phyloP scores from a whole-genome alignment of 768 basidiomycete genomes.

The Mrakia gelida region DNA sequence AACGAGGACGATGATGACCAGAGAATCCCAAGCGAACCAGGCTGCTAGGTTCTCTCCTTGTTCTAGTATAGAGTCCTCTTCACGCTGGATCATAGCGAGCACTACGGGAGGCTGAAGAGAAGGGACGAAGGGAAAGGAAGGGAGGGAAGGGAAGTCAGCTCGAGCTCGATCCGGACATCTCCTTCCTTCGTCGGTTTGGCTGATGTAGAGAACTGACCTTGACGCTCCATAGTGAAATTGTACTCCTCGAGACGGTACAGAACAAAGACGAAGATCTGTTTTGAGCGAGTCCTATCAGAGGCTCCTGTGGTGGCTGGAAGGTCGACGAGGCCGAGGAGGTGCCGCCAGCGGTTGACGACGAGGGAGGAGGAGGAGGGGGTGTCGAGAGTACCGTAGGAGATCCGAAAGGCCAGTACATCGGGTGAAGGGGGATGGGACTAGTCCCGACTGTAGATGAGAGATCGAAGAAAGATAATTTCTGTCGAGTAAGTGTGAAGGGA shows the following conservation, averaged over 20 bases:
- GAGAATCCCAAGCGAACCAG: conserved; percentile 79
- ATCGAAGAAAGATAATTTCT: neutral
- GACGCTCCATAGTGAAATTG: conserved; percentile 4
- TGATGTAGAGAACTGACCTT: neutral
- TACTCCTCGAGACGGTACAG: neutral
- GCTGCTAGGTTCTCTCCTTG: conserved; percentile 75
- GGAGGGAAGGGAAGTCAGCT: neutral
- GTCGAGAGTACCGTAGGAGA: conserved; percentile 7
- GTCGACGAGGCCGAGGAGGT: neutral
- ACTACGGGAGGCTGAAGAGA: conserved; percentile 43
- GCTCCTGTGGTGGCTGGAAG: neutral
- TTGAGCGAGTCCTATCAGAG: conserved; percentile 15
- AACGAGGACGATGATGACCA: conserved; percentile 73
- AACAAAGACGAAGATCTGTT: conserved; percentile 15
- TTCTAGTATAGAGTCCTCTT: conserved; percentile 67
- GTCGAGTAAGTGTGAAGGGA: neutral
- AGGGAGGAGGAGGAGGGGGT: neutral
- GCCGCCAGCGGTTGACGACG: neutral
- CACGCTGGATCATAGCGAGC: conserved; percentile 65
- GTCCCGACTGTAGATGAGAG: too few species aligned
- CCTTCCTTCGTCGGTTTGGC: neutral
- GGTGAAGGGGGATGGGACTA: neutral
- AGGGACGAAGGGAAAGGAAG: too few species aligned
- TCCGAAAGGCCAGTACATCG: conserved; percentile 28
- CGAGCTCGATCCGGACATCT: neutral